Base-by-base conservation (phyloP, 1,284 basidiomycete genomes). In the Cryptococcus wingfieldii region DNA sequence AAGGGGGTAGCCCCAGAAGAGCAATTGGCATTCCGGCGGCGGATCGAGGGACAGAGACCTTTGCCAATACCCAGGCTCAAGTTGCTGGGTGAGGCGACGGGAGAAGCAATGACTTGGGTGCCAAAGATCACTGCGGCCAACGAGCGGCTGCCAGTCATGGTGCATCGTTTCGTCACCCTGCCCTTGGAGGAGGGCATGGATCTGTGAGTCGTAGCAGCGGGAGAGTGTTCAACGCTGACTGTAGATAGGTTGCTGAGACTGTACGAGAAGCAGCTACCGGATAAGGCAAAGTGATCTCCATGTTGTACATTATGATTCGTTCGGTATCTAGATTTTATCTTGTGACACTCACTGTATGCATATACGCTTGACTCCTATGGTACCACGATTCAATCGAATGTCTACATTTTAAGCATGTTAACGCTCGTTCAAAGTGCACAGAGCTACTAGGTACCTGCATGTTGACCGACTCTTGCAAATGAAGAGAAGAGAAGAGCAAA, bases 121-220 rank as follows among this genome's bases (percentile, higher is more conserved):
- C 89, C 41, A 66, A 87, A 84, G 67, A 86, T 89, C 34, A 87
- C 88, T 1, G 86, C 88, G 73, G 89, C 84, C 62, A 76, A 90
- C 47, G 86, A 88, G 67, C 87, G 90, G 52, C 70, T 92, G 18
- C 90, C 90, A 1, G 86, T 87, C 61, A 89, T 89, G 66, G 87
- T 91, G 46, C 85, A 93, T 64, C 88, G 91, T 72, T 91, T 90
- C 64, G 90, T 89, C 9, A 89, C 89, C 4, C 77, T 82, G 56
- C 88, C 89, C 2, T 79, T 93, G 55, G 89, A 91, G 74, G 84
- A 88, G 69, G 88, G 91, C 53, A 89, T 90, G 86, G 87, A 90
- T 68, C 82, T 85, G 49, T 78, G 56, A 71, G 71, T 69, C 18
- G 38, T 37, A 38, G 23, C 44, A 14, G 47, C 27, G 19, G 19